Evolutionary conservation across 1,284 basidiomycete species (phyloP), one percentile per base, ranked within the genome.

Genomic region (Ustilago bromivora): DNA sequence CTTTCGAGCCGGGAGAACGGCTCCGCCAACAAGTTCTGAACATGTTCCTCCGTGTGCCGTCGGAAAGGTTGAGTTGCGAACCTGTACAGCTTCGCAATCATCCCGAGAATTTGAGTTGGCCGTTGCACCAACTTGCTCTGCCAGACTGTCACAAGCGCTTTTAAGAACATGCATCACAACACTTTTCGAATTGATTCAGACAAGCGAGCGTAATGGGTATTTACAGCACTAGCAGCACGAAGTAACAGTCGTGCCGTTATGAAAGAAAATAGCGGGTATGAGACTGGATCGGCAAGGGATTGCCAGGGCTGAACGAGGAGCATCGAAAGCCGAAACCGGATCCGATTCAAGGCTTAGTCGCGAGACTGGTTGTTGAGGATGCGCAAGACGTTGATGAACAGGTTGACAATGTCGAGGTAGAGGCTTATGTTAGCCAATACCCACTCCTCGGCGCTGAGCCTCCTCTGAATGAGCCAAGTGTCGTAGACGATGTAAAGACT

Each of bases 341-440:
- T 46, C n/a, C n/a, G 13, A 46, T 17, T 19, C 23, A 32, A 7
- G 6, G 49, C 31, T 59, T 34, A 73, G 54, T 73, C 71, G 47
- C 71, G 57, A 8, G 53, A 57, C 60, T 73, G 61, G 66, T 73
- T 73, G 72, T 78, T 78, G 56, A 78, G 64, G 43, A 78, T 71
- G 28, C 80, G 66, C 79, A 94, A 85, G 63, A 94, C 92, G 84
- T 89, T 92, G 78, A 94, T 87, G 89, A 94, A 94, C 60, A 94
- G 89, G 82, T 94, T 88, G 76, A 87, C 62, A 51, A 87, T 78
- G 71, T 90, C 91, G 59, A 84, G 76, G 61, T 80, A 96, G 43
- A 96, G 90, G 77, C 91, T 92, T 85, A 96, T 92, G 53, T 92
- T 89, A 56, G 91, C 94, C 88, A 94, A 88, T 72, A 95, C 94